Conservation (phyloP, 2,329 filamentous ascomycete species). For the Massarina eburnea region DNA sequence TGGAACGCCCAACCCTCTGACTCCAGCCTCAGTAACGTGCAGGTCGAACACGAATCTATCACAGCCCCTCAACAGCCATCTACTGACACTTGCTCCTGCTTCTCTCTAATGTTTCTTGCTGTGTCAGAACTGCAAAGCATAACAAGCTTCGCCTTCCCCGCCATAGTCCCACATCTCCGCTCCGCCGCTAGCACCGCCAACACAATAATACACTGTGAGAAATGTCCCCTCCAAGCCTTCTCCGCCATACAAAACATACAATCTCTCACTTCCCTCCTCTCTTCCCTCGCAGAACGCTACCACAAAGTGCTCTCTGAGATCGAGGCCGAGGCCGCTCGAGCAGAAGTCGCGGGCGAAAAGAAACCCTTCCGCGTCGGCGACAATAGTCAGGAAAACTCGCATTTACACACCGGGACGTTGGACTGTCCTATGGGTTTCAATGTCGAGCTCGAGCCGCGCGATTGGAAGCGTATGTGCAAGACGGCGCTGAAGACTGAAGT, state of each 20-base stretch:
- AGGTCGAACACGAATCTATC: not conserved
- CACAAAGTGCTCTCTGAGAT: slow-evolving; percentile 44
- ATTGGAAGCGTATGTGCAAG: slow-evolving; percentile 49
- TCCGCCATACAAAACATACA: slow-evolving; percentile 50
- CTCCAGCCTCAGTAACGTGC: not conserved
- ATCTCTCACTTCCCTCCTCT: slow-evolving; percentile 45
- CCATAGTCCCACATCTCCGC: slow-evolving; percentile 44
- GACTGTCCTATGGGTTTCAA: slow-evolving; percentile 50
- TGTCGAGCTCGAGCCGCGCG: slow-evolving; percentile 46
- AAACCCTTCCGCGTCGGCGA: slow-evolving; percentile 50
- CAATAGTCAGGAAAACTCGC: slow-evolving; percentile 36
- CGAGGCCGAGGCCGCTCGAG: slow-evolving; percentile 41
- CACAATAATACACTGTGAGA: slow-evolving; percentile 43
- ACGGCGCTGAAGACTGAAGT: slow-evolving; percentile 50
- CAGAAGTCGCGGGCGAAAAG: slow-evolving; percentile 32
- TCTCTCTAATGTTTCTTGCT: slow-evolving; percentile 50
- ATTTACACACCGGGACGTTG: slow-evolving; percentile 47
- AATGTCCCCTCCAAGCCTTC: slow-evolving; percentile 47
- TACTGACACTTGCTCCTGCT: slow-evolving; percentile 44
- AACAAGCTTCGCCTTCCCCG: slow-evolving; percentile 45
- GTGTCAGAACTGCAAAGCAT: slow-evolving; percentile 46
- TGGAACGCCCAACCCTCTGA: slow-evolving; percentile 18
- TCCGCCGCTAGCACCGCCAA: slow-evolving; percentile 45
- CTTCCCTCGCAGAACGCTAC: slow-evolving; percentile 47
- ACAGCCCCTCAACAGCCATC: slow-evolving; percentile 2